Evolutionary conservation across 176 grass and related monocot species (phyloP).

Genomic region (Pontederia paniculata): DNA sequence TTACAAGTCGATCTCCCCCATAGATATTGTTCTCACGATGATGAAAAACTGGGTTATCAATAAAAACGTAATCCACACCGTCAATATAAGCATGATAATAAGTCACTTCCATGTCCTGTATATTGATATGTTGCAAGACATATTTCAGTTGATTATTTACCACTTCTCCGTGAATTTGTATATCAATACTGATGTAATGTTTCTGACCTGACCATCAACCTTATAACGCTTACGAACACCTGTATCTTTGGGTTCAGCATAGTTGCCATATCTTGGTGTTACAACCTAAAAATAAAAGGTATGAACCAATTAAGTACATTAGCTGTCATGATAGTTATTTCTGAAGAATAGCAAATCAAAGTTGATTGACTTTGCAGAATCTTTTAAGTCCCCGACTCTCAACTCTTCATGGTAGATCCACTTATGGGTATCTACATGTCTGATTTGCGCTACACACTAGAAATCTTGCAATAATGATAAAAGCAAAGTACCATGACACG

Average conservation of each 20-base stretch:
- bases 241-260: slow-evolving; percentile 53
- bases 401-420: background rate
- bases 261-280: slow-evolving; percentile 71
- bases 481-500: slow-evolving; percentile 63
- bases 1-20: slow-evolving; percentile 61
- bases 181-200: background rate
- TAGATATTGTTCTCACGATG: slow-evolving; percentile 71
- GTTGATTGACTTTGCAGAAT: background rate
- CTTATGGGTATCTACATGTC: no score
- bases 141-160: background rate
- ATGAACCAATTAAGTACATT: no score
- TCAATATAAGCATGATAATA: slow-evolving; percentile 79
- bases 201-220: slow-evolving; percentile 61
- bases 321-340: no score
- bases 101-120: slow-evolving; percentile 80
- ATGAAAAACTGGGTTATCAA: slow-evolving; percentile 52
- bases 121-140: background rate
- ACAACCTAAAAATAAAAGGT: slow-evolving; percentile 46
- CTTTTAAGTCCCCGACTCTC: background rate
- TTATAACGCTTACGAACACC: slow-evolving; percentile 56
- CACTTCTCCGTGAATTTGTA: background rate
- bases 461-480: slow-evolving; percentile 1
- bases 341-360: background rate
- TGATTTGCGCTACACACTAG: slow-evolving; percentile 4
- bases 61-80: slow-evolving; percentile 92